Percentiles rank a stretch among this genome's conserved stretches.
phyloP scores from a whole-genome alignment of 306 rosid genomes.

The Quercus gilva region DNA sequence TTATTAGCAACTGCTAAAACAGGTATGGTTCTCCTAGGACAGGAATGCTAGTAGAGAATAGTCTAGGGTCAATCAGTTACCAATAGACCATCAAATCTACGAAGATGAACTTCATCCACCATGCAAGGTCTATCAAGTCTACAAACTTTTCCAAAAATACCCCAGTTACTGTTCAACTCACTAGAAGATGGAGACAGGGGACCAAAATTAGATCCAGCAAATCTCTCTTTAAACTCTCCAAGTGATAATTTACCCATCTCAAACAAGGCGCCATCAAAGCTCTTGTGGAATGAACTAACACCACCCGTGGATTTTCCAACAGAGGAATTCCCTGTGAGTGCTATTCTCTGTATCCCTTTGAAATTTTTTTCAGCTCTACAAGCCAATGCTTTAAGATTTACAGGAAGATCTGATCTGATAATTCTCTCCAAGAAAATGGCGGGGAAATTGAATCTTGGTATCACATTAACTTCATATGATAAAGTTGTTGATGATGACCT shows the following conservation, averaged over 20 bases:
- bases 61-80: constrained; percentile 40
- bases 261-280: constrained; percentile 34
- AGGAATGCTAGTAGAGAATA: constrained; percentile 14
- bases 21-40: constrained; percentile 8
- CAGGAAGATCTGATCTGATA: constrained; percentile 90
- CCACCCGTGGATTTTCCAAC: constrained; percentile 21
- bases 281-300: constrained; percentile 33
- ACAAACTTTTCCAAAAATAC: constrained; percentile 74
- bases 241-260: constrained; percentile 41
- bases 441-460: constrained; percentile 92
- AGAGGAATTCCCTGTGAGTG: constrained; percentile 25
- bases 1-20: constrained; percentile 16
- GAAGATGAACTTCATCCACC: constrained; percentile 98
- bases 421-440: constrained; percentile 92
- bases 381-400: constrained; percentile 88
- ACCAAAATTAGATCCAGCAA: constrained; percentile 43
- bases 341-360: constrained; percentile 38
- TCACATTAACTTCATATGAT: constrained; percentile 85
- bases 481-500: constrained; percentile 73
- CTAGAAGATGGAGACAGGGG: constrained; percentile 40
- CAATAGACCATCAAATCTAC: constrained; percentile 96
- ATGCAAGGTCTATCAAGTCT: constrained; percentile 76
- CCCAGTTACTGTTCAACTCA: constrained; percentile 58
- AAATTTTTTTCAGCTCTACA: constrained; percentile 65
- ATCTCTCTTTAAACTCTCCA: constrained; percentile 43